phyloP scores from a whole-genome alignment of 768 basidiomycete genomes.

The Suillus tomentosus region DNA sequence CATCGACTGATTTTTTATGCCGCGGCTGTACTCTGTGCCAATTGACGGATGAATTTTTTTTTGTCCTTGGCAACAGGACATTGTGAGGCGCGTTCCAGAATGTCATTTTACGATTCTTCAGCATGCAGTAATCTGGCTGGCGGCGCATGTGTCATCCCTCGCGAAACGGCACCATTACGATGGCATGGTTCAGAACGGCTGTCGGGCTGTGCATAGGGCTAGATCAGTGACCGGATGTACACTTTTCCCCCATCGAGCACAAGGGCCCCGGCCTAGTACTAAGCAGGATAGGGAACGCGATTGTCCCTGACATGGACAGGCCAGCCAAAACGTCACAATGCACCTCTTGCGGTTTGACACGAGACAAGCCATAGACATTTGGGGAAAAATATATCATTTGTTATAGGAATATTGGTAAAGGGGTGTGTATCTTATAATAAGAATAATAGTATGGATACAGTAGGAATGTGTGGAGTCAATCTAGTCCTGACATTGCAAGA shows the following conservation, averaged over 20 bases:
- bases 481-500: neutral
- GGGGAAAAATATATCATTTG: slow-evolving; percentile 2
- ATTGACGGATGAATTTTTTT: neutral
- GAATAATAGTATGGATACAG: slow-evolving; percentile 10
- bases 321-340: neutral
- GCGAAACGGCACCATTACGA: neutral
- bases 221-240: neutral
- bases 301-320: neutral
- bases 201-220: neutral
- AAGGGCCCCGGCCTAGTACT: neutral
- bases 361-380: neutral
- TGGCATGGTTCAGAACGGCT: neutral
- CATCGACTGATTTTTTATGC: neutral
- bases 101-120: neutral
- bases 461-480: neutral
- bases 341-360: neutral
- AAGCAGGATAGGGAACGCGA: neutral
- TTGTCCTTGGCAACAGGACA: neutral
- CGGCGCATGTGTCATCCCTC: neutral
- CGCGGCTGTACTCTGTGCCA: neutral
- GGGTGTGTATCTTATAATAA: neutral
- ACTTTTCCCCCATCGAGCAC: neutral
- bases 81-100: neutral
- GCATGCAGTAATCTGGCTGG: neutral
- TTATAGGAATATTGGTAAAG: neutral